Conservation (phyloP, 2,329 filamentous ascomycete genomes). For the Pyrenophora graminea region DNA sequence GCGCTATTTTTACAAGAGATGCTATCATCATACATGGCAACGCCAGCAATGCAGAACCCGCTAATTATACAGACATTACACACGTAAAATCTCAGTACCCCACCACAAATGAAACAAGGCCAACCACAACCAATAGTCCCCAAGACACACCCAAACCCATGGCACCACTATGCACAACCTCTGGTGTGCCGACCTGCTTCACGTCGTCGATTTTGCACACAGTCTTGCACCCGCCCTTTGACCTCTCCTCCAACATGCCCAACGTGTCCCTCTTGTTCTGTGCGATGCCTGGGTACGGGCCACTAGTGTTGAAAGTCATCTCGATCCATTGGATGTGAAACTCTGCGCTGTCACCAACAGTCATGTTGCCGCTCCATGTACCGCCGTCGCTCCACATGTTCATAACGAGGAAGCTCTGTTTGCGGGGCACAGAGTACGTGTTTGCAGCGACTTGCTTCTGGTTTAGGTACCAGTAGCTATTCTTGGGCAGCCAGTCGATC, state of each 20-base stretch:
- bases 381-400: slow-evolving; percentile 67
- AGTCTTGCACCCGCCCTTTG: slow-evolving; percentile 37
- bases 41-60: no score
- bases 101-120: slow-evolving; percentile 24
- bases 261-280: slow-evolving; percentile 21
- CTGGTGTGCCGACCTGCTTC: slow-evolving; percentile 38
- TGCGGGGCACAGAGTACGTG: slow-evolving; percentile 60
- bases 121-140: slow-evolving; percentile 30
- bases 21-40: no score
- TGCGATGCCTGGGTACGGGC: slow-evolving; percentile 33
- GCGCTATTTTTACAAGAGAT: no score
- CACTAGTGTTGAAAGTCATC: slow-evolving; percentile 57
- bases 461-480: slow-evolving; percentile 62
- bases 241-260: slow-evolving; percentile 23
- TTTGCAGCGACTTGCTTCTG: slow-evolving; percentile 57
- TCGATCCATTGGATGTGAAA: slow-evolving; percentile 68
- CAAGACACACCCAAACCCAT: slow-evolving; percentile 32
- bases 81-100: slow-evolving; percentile 13
- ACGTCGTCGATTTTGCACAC: slow-evolving; percentile 48
- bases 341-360: slow-evolving; percentile 53
- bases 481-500: slow-evolving; percentile 62
- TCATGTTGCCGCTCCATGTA: slow-evolving; percentile 65
- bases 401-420: slow-evolving; percentile 58
- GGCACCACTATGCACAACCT: slow-evolving; percentile 32
- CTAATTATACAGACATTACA: not conserved